Evolutionary conservation across 257 asterid genomes (phyloP), one percentile per base, ranked within the genome.

Genomic region (Gynochthodes officinalis): DNA sequence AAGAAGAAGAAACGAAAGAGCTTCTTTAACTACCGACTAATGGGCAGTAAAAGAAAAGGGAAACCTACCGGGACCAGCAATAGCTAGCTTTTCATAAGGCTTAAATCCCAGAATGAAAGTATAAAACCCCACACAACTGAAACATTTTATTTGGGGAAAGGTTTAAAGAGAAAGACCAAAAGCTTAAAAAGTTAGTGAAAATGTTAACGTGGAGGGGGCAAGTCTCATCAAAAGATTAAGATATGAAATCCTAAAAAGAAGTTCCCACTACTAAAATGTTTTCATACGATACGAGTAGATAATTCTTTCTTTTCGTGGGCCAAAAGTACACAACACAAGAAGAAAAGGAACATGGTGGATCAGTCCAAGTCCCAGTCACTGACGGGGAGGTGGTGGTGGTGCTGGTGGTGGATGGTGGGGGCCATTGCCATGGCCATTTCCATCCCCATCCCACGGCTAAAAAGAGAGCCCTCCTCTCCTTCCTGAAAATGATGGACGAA

Each of bases 161-260:
- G 52, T 44, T 32, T 14, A 9, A 4, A 69, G 60, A 53, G 50
- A 37, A 64, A 67, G 18, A 75, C 69, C 59, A 69, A 73, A 73
- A 32, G 74, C n/a, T 65, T 62, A 46, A 58, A 79, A 79, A 78
- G 85, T 42, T 4, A n/a, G 85, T 76, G 81, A 82, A 76, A 70
- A 57, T 80, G 78, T 72, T 83, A 82, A 82, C 75, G 84, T 75
- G 82, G 79, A 67, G 78, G 80, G 75, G 78, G 74, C 84, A 81
- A 78, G 85, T 81, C 84, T 80, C 80, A 64, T 85, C 89, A 88
- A 82, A 85, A 75, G 86, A 78, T 80, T 69, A 77, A 84, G 76
- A 80, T 74, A 78, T 74, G 74, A 80, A 80, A 79, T 86, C 85
- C 88, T 86, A 75, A 89, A 89, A 89, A 90, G 97, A 30, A 87